Evolutionary conservation across 2,329 filamentous ascomycete genomes (phyloP).

Genomic region (Cyclaneusma minus): DNA sequence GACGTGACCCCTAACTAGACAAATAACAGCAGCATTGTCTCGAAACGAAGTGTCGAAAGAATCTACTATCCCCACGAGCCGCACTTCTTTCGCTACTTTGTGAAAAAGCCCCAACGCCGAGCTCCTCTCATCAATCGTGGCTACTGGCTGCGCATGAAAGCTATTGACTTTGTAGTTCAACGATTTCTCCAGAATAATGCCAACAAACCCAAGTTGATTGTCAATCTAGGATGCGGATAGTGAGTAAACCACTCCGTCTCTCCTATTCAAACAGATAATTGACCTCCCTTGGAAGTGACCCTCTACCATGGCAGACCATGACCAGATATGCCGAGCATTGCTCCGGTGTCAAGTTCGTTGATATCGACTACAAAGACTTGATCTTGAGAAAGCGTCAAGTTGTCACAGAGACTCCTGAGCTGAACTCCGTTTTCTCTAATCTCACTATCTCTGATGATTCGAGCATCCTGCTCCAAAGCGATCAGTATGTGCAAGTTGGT

Average conservation of each 20-base stretch:
- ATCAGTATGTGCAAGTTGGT: slow-evolving; percentile 62
- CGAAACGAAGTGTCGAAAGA: slow-evolving; percentile 83
- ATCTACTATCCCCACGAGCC: slow-evolving; percentile 65
- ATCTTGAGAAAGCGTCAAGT: slow-evolving; percentile 59
- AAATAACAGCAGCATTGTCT: slow-evolving; percentile 83
- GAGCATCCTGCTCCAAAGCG: slow-evolving; percentile 43
- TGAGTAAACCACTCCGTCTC: slow-evolving; percentile 30
- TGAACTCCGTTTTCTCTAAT: slow-evolving; percentile 35
- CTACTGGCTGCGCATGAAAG: slow-evolving; percentile 68
- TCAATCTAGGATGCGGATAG: slow-evolving; percentile 87
- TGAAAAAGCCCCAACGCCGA: slow-evolving; percentile 65
- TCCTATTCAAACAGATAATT: slow-evolving; percentile 1
- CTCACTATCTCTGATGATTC: slow-evolving; percentile 25
- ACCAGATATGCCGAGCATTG: slow-evolving; percentile 45
- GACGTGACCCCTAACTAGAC: slow-evolving; percentile 45
- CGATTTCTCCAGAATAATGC: slow-evolving; percentile 49
- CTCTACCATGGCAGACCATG: slow-evolving; percentile 72
- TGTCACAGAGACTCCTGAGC: slow-evolving; percentile 45
- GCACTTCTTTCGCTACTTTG: slow-evolving; percentile 79
- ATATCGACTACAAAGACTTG: slow-evolving; percentile 73
- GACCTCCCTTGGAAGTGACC: slow-evolving; percentile 57
- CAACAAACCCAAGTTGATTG: slow-evolving; percentile 50
- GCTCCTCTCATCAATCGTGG: slow-evolving; percentile 84
- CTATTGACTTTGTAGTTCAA: slow-evolving; percentile 59
- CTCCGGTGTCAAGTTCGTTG: slow-evolving; percentile 51